Percentiles rank a stretch among this genome's conserved stretches.
These are phyloP conservation scores for Saururus chinensis DNA, from an alignment of 164 flowering plant genomes.

Conservation along the genomic window DNA sequence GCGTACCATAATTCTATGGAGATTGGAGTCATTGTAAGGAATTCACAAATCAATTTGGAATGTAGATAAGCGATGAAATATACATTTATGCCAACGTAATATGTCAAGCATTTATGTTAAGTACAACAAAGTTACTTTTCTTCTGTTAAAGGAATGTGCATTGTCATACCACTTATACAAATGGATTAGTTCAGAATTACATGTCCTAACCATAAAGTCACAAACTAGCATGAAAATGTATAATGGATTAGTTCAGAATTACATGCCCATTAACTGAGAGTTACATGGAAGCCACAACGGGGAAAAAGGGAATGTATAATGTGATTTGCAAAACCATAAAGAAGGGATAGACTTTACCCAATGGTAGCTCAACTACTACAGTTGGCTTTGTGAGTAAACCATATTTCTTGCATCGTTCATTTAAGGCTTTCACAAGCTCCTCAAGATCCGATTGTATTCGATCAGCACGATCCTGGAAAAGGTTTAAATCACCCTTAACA, in stretches of 20 bases:
- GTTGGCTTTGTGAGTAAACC: constrained; percentile 76
- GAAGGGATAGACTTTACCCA: constrained; percentile 37
- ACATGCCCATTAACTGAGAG: not conserved
- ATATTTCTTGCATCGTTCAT: constrained; percentile 89
- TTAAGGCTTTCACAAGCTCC: constrained; percentile 62
- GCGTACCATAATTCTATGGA: not conserved
- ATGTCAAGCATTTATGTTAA: constrained; percentile 60
- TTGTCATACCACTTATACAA: too few relatives aligned
- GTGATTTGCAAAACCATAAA: not conserved
- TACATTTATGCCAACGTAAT: constrained; percentile 27
- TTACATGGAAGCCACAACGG: not conserved
- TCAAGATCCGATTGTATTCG: constrained; percentile 72
- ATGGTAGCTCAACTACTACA: constrained; percentile 78
- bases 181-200: not conserved
- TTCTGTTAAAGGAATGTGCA: too few relatives aligned
- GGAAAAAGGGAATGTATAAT: not conserved
- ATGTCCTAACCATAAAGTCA: not conserved
- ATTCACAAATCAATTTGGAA: not conserved
- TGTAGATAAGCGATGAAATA: not conserved
- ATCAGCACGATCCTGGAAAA: constrained; percentile 60
- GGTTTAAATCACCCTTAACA: not conserved
- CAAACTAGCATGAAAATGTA: too few relatives aligned
- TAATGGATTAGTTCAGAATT: too few relatives aligned
- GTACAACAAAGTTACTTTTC: constrained; percentile 32
- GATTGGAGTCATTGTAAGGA: not conserved